These are phyloP conservation scores for Saitozyma sp. DNA, from an alignment of 768 basidiomycete species.

Conservation along the genomic window DNA sequence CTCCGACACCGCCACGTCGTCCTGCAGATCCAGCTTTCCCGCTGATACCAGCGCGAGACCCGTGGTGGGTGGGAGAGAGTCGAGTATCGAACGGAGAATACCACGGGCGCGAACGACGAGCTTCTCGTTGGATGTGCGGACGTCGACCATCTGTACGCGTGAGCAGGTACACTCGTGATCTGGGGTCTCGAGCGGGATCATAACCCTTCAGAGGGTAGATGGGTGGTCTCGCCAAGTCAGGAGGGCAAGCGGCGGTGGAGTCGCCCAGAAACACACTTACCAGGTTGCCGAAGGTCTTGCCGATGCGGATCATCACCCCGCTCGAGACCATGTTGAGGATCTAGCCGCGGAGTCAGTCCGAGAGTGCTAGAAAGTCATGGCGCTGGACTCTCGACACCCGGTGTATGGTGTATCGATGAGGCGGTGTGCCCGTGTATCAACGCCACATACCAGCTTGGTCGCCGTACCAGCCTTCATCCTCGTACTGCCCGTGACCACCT, in stretches of 20 bases:
- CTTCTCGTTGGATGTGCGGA: constrained; percentile 7
- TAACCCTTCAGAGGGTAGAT: too few species aligned
- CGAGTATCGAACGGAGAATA: constrained; percentile 3
- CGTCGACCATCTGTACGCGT: constrained; percentile 9
- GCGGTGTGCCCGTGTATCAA: too few species aligned
- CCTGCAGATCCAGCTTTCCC: neutral
- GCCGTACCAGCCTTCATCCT: constrained; percentile 13
- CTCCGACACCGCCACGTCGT: neutral
- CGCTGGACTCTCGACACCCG: too few species aligned
- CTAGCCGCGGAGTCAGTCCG: neutral
- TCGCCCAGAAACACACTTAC: neutral
- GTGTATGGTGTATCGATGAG: too few species aligned
- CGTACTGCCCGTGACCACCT: constrained; percentile 16
- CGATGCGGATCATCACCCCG: constrained; percentile 6
- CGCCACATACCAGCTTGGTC: constrained; percentile 3
- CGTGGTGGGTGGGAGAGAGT: neutral
- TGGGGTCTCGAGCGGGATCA: too few species aligned
- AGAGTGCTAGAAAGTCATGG: too few species aligned
- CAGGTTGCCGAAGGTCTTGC: constrained; percentile 11
- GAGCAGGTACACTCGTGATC: neutral
- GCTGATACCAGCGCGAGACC: neutral
- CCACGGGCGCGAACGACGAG: constrained; percentile 7
- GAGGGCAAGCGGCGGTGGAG: too few species aligned
- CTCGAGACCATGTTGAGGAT: constrained; percentile 9
- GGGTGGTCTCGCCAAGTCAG: too few species aligned